A percentile compares a stretch with the other conserved stretches of the same genome.
Evolutionary conservation across 148 eudicot species (phyloP).

Genomic region (Mesembryanthemum crystallinum): DNA sequence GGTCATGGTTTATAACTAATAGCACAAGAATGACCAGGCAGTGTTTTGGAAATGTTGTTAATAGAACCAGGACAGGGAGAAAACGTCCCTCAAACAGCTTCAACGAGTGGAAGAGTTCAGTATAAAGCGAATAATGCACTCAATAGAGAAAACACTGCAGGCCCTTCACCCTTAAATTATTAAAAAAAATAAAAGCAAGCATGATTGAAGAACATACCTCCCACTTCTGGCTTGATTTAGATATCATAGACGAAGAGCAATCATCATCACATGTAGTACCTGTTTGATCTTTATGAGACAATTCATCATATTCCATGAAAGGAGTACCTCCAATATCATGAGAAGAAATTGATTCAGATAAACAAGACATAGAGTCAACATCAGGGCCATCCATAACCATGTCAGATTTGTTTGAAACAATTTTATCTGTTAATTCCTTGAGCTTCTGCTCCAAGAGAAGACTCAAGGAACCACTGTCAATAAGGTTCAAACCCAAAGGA

Average conservation of each 20-base stretch:
- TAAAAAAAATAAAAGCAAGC: background rate
- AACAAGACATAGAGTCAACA: constrained; percentile 32
- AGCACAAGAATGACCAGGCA: too few relatives aligned
- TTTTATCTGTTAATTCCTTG: constrained; percentile 71
- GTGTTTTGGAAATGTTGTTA: too few relatives aligned
- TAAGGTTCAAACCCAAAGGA: constrained; percentile 42
- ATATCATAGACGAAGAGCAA: constrained; percentile 30
- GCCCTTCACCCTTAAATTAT: background rate
- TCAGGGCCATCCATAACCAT: constrained; percentile 29
- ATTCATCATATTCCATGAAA: constrained; percentile 29
- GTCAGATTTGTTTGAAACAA: constrained; percentile 47
- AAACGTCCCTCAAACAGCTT: too few relatives aligned
- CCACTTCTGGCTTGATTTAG: constrained; percentile 30
- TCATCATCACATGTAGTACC: constrained; percentile 33
- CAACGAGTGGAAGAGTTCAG: too few relatives aligned
- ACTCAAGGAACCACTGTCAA: constrained; percentile 74
- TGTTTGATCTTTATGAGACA: constrained; percentile 35
- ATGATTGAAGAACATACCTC: constrained; percentile 27
- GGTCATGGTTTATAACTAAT: too few relatives aligned
- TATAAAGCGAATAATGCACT: too few relatives aligned
- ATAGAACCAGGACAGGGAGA: too few relatives aligned
- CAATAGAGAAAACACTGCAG: too few relatives aligned
- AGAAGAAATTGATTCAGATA: constrained; percentile 34
- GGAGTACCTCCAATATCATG: constrained; percentile 22
- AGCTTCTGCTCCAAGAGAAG: constrained; percentile 87